phyloP scores from a whole-genome alignment of 2,329 filamentous ascomycete species.

The Aulographum hederae region DNA sequence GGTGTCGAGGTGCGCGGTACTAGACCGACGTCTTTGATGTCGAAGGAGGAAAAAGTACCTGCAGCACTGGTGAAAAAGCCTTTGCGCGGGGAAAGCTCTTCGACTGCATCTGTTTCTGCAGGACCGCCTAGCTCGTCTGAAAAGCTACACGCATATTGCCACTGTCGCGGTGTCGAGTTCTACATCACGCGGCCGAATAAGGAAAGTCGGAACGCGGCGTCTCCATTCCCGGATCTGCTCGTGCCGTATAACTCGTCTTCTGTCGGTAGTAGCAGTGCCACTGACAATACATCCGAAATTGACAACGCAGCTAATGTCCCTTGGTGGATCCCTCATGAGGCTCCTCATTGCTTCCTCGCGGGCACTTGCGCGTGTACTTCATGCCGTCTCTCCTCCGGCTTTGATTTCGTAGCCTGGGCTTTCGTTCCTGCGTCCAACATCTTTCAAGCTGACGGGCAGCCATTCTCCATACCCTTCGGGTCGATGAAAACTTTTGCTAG shows the following conservation, averaged over 20 bases:
- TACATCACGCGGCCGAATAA: constrained; percentile 36
- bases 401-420: constrained; percentile 47
- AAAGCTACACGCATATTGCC: constrained; percentile 22
- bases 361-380: constrained; percentile 43
- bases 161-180: constrained; percentile 38
- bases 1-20: not conserved
- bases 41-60: too few species aligned
- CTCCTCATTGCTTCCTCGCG: constrained; percentile 35
- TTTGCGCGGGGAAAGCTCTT: too few species aligned
- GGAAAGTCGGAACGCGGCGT: constrained; percentile 24
- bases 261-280: too few species aligned
- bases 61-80: too few species aligned
- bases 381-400: constrained; percentile 42
- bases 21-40: too few species aligned
- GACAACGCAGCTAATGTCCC: constrained; percentile 31
- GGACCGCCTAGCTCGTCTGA: not conserved
- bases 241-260: constrained; percentile 28
- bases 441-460: constrained; percentile 26
- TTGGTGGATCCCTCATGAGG: constrained; percentile 38
- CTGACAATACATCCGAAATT: too few species aligned
- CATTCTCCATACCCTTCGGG: not conserved
- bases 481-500: not conserved
- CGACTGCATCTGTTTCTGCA: too few species aligned
- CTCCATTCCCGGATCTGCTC: constrained; percentile 35
- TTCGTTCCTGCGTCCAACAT: constrained; percentile 46